Percentiles rank a stretch among this genome's conserved stretches.
Evolutionary conservation across 768 basidiomycete species (phyloP).

Genomic region (Russula sp.): DNA sequence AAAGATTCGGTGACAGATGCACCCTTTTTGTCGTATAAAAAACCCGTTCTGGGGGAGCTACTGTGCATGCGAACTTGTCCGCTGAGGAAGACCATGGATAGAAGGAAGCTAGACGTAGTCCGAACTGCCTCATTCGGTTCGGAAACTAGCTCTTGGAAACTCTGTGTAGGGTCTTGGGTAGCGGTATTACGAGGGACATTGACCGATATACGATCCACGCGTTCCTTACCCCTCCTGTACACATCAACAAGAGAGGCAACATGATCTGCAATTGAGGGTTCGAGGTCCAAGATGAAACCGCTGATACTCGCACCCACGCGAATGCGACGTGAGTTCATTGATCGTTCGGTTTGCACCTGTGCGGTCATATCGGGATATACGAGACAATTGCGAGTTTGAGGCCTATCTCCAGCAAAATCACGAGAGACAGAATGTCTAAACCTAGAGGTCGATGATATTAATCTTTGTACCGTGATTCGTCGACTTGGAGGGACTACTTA

Average conservation of each 20-base stretch:
- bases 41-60: constrained; percentile 36
- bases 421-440: constrained; percentile 71
- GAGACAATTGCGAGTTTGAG: constrained; percentile 67
- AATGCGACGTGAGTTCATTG: constrained; percentile 49
- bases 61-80: constrained; percentile 79
- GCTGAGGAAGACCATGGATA: constrained; percentile 74
- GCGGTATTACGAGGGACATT: constrained; percentile 47
- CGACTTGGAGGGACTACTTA: constrained; percentile 38
- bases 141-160: constrained; percentile 5
- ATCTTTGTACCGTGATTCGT: constrained; percentile 7
- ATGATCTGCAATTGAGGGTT: constrained; percentile 74
- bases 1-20: constrained; percentile 60
- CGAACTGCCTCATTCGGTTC: constrained; percentile 39
- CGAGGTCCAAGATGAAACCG: constrained; percentile 82
- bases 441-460: constrained; percentile 39
- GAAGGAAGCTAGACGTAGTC: constrained; percentile 59
- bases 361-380: constrained; percentile 81
- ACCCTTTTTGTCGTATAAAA: constrained; percentile 46
- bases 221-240: constrained; percentile 75
- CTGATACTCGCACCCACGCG: constrained; percentile 69
- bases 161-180: constrained; percentile 16
- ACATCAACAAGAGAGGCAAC: constrained; percentile 83
- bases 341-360: constrained; percentile 57
- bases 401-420: constrained; percentile 70
- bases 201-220: constrained; percentile 65